Base-by-base conservation (phyloP, 2,329 filamentous ascomycete genomes). In the Didymosphaeria variabile region DNA sequence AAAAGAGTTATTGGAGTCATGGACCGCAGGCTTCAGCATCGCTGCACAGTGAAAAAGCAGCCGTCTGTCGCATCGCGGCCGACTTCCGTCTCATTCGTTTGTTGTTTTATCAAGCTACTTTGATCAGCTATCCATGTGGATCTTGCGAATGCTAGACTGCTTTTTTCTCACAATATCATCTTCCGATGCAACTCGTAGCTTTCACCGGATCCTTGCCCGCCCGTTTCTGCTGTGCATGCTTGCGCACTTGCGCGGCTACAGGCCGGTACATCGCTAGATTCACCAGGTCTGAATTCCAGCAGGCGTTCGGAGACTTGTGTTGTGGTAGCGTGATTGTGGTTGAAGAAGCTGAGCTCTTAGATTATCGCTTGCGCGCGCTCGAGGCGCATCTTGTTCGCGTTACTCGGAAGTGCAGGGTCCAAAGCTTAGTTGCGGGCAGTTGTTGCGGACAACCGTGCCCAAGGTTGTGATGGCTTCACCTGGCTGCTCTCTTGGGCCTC, bases 381-480 rank as follows among this genome's bases (percentile, higher is more conserved):
- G 17, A 19, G 17, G n/a, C 38, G 2, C 17, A 40, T 40, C 6
- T 19, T n/a, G 6, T 40, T 7, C n/a, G 38, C 26, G 38, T 40
- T 40, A 40, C 38, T 40, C 38, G 17, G 38, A 5, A 7, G 38
- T 40, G 38, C 38, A 40, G 38, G 38, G 38, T 40, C 15, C 38
- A 40, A 40, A 17, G 38, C 38, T 60, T 59, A 38, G 40, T 42
- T 23, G 42, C 19, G 47, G 29, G 29, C 40, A 46, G 53, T 54
- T 40, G 52, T 47, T 36, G 42, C 9, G 40, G 46, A 46, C 61
- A 59, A 34, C 64, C 66, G 64, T 67, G 66, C 66, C 60, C 60
- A 47, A 42, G 34, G 58, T 56, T 46, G 60, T 58, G 56, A 67
- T 56, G 59, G 47, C 61, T 60, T 63, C 63, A 58, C 58, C 26